Evolutionary conservation across 1,284 basidiomycete species (phyloP), one percentile per base, ranked within the genome.

Genomic region (Heterobasidion occidentale): DNA sequence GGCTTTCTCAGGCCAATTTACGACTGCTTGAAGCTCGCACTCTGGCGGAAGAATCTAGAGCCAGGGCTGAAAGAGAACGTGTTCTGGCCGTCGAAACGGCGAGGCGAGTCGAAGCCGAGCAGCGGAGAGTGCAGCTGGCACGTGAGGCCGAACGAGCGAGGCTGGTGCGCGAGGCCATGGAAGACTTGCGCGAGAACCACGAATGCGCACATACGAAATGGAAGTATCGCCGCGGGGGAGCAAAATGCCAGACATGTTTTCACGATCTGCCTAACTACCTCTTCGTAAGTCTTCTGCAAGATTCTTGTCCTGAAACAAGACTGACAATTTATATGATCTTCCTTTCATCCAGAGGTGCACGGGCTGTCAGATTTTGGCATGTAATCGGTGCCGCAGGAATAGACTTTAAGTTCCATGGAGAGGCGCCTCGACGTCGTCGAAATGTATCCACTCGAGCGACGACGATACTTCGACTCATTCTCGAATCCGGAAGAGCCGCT

Each of bases 121-220:
- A n/a, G n/a, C n/a, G 38, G 3, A 42, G 12, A n/a, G 11, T 42
- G 38, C 2, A 33, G 15, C 34, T 45, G 53, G 36, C 51, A 42
- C 7, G 36, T 48, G 42, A 20, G 11, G 12, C 38, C 19, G 38
- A 42, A 42, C 38, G 20, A 14, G 38, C 12, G n/a, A 15, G 34
- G 54, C 63, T 74, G 7, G 61, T 54, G 19, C 38, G 38, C 38
- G 61, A 68, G 42, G 69, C 65, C 58, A 67, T 70, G 57, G 73
- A 74, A 1, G 56, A 62, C 14, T 62, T 74, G n/a, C 61, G 71
- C 15, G 60, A 62, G 4, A 67, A 74, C 56, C 74, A 75, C 51
- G 72, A 73, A 1, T 77, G 74, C 46, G 17, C 58, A 5, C 71
- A 74, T 35, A 19, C 4, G 5, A 33, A 8, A 0, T 74, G 71